Conservation (phyloP, 148 eudicot species). For the Heliosperma pusillum region DNA sequence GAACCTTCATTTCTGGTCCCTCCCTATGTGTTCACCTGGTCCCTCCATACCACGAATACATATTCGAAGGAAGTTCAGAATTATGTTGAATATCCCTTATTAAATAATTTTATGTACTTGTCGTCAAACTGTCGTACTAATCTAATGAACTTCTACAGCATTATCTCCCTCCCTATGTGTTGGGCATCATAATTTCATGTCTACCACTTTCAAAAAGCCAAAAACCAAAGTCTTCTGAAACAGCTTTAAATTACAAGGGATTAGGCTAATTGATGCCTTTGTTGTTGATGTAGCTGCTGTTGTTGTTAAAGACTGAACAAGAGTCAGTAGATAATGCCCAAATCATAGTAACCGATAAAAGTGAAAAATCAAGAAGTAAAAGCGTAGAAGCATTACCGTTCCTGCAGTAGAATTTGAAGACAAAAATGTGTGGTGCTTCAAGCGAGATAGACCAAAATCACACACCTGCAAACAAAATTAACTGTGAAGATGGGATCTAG, state of each 20-base stretch:
- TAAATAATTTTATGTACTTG: background rate
- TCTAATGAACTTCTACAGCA: background rate
- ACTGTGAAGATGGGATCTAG: conserved; percentile 11
- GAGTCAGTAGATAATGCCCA: background rate
- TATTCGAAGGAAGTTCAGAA: too few relatives aligned
- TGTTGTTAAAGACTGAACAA: background rate
- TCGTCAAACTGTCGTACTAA: background rate
- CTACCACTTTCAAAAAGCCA: background rate
- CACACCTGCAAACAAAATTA: conserved; percentile 58
- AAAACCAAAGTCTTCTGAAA: too few relatives aligned
- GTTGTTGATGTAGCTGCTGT: background rate
- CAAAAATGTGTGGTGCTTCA: conserved; percentile 85
- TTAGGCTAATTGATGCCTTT: too few relatives aligned
- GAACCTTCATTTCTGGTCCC: too few relatives aligned
- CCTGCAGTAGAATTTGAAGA: conserved; percentile 96
- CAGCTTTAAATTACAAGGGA: too few relatives aligned
- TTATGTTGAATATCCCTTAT: background rate
- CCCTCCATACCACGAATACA: too few relatives aligned
- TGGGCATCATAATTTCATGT: background rate
- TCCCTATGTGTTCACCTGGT: too few relatives aligned
- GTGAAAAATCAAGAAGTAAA: background rate
- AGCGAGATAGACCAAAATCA: conserved; percentile 92
- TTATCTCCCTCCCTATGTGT: too few relatives aligned
- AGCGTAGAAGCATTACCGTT: conserved; percentile 54
- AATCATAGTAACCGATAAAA: background rate